A percentile compares a stretch with the other conserved stretches of the same genome.
Evolutionary conservation across 768 basidiomycete genomes (phyloP).

Genomic region (Russula emetica): DNA sequence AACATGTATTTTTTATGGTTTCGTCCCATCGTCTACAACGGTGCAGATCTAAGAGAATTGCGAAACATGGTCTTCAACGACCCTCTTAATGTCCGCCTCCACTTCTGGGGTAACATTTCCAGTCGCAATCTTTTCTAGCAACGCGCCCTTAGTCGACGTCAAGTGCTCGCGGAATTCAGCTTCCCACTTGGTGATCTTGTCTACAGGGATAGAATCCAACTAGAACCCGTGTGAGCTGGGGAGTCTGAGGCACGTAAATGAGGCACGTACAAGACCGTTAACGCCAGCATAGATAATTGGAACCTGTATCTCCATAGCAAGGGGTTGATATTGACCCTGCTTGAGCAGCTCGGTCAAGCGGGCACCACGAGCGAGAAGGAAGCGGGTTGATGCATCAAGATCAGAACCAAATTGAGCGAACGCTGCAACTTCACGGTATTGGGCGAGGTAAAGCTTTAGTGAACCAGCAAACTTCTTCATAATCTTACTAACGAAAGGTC

Average conservation of each 20-base stretch:
- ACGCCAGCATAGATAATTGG: constrained; percentile 99
- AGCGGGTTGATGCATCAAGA: constrained; percentile 98
- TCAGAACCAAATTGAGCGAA: constrained; percentile 99
- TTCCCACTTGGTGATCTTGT: constrained; percentile 92
- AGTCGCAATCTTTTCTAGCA: constrained; percentile 80
- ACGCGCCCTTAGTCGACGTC: constrained; percentile 59
- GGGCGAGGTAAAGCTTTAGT: constrained; percentile 98
- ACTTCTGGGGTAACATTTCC: constrained; percentile 86
- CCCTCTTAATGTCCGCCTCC: constrained; percentile 93
- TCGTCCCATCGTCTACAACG: constrained; percentile 18
- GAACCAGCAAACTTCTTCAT: constrained; percentile 99
- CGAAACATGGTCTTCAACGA: constrained; percentile 83
- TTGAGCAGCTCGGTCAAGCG: constrained; percentile 97
- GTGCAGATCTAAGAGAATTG: constrained; percentile 52
- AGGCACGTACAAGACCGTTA: constrained; percentile 81
- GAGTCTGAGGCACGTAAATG: not conserved
- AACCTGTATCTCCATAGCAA: constrained; percentile 94
- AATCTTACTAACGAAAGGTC: constrained; percentile 61
- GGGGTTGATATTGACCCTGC: constrained; percentile 97
- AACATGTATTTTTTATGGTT: constrained; percentile 23
- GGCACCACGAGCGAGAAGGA: constrained; percentile 96
- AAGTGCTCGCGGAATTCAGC: constrained; percentile 88
- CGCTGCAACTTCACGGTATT: constrained; percentile 99
- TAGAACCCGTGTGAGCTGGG: constrained; percentile 30
- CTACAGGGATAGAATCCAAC: constrained; percentile 94